Base-by-base conservation (phyloP, 768 basidiomycete species). In the Mycena kentingensis region DNA sequence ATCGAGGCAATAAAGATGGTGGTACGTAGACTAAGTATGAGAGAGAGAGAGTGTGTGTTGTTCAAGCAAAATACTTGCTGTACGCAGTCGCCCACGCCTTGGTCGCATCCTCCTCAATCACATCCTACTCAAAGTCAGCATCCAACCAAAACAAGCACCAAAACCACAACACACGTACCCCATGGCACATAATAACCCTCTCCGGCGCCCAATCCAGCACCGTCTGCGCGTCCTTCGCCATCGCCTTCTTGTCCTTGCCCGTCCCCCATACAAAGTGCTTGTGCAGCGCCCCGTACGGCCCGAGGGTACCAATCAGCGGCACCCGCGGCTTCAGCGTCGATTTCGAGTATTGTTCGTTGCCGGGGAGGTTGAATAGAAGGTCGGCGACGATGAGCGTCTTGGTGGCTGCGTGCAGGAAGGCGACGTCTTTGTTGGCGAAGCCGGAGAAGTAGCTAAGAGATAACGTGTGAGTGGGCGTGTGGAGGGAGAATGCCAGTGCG, bases 361-460 rank as follows among this genome's bases (percentile, higher is more conserved):
- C 73, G 1, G 92, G 90, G 12, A 95, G 73, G 70, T 94, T 94
- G 73, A 92, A 81, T 3, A 95, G 67, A 37, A 95, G 72, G 67
- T 97, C 93, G 2, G 90, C 93, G 66, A 87, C 76, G 39, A 95
- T 79, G 38, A 95, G 71, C 0, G 85, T 81, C 65, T 83, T 88
- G 13, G 84, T 87, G 1, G 80, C 73, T 12, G 73, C 69, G 63
- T 96, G 93, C 52, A 87, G 79, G 69, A 91, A 93, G 0, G 91
- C 89, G 13, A 94, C 81, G 47, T 95, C 93, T 63, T 89, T 87
- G 64, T 90, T 90, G 54, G 70, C 73, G 62, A 82, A 80, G 1
- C 86, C 86, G 10, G 84, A 74, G 64, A 90, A 89, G 62, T 87
- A 88, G 60, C 85, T 86, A 52, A 29, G 3, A 55, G 22, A 10